Conservation (phyloP, 2,329 filamentous ascomycete genomes). For the Hirsutella minnesotensis region DNA sequence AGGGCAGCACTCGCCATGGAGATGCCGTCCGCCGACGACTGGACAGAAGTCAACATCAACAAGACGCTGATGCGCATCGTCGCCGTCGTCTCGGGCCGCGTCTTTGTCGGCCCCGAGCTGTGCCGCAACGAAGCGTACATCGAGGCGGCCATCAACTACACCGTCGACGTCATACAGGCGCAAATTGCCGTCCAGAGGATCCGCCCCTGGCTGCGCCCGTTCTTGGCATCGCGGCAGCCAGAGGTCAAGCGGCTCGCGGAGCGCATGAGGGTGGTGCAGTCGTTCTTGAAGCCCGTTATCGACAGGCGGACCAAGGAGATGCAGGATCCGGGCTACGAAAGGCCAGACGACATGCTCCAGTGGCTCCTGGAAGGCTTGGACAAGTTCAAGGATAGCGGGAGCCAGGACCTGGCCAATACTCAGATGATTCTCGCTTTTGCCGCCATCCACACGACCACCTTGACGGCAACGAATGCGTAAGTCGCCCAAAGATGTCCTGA, state of each 20-base stretch:
- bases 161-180: conserved; percentile 23
- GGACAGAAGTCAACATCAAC: background rate
- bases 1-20: background rate
- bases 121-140: conserved; percentile 36
- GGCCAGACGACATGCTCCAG: conserved; percentile 24
- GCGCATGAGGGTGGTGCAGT: conserved; percentile 27
- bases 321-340: conserved; percentile 5
- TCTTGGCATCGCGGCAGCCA: background rate
- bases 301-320: background rate
- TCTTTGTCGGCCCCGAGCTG: conserved; percentile 32
- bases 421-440: conserved; percentile 61
- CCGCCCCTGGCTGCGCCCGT: background rate
- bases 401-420: conserved; percentile 48
- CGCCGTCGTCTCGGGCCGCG: conserved; percentile 34
- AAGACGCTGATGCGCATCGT: conserved; percentile 17
- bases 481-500: background rate
- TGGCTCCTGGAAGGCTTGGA: conserved; percentile 27
- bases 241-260: conserved; percentile 7
- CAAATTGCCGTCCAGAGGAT: background rate
- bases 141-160: conserved; percentile 28
- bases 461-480: conserved; percentile 19
- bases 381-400: conserved; percentile 19
- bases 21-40: background rate
- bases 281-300: background rate
- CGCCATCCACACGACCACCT: conserved; percentile 31